Conservation (phyloP, 192 early-diverging fungal species). For the Chytriomyces confervae region DNA sequence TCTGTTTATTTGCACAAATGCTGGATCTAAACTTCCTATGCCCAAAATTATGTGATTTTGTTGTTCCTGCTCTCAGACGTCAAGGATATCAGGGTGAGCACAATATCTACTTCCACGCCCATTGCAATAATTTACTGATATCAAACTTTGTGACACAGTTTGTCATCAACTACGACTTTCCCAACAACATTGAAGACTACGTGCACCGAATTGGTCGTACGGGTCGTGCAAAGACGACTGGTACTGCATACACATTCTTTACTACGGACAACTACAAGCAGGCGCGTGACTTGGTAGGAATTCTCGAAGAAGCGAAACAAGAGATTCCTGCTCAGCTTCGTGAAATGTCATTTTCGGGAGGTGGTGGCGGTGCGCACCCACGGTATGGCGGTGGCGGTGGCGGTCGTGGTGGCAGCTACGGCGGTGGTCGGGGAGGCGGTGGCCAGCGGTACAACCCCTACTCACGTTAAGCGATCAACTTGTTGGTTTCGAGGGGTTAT, state of each 20-base stretch:
- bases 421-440: slow-evolving; percentile 59
- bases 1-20: too few relatives aligned
- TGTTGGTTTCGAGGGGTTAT: too few relatives aligned
- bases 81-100: slow-evolving; percentile 51
- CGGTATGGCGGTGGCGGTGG: slow-evolving; percentile 45
- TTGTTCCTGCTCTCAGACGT: slow-evolving; percentile 38
- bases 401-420: slow-evolving; percentile 58
- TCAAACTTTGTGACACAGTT: slow-evolving; percentile 33
- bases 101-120: slow-evolving; percentile 12
- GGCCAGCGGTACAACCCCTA: slow-evolving; percentile 48
- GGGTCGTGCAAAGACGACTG: slow-evolving; percentile 60
- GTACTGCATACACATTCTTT: slow-evolving; percentile 68
- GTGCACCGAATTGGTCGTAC: slow-evolving; percentile 84
- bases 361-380: slow-evolving; percentile 49
- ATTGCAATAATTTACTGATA: slow-evolving; percentile 40
- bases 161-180: slow-evolving; percentile 95
- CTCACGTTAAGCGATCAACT: slow-evolving; percentile 10
- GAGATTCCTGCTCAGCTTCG: slow-evolving; percentile 55
- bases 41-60: background rate
- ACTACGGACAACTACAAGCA: slow-evolving; percentile 61
- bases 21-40: too few relatives aligned
- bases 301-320: slow-evolving; percentile 67
- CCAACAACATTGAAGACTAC: slow-evolving; percentile 92
- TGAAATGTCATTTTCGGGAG: slow-evolving; percentile 51
- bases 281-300: slow-evolving; percentile 53